Conservation (phyloP, 495 filamentous ascomycete species). For the Daldinia childiae region DNA sequence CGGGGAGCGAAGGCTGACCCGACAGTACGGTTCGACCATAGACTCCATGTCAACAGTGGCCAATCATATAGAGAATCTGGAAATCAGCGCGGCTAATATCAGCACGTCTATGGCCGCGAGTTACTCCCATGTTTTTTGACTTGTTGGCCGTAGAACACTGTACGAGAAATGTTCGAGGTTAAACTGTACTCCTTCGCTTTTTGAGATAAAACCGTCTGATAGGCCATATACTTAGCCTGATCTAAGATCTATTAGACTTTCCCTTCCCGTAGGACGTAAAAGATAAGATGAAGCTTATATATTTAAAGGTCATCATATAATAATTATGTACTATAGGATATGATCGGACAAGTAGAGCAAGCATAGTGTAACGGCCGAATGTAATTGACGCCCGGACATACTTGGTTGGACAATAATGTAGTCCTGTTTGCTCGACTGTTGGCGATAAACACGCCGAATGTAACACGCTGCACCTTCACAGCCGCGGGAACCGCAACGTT, state of each 20-base stretch:
- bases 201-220: not conserved
- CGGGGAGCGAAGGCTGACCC: slow-evolving; percentile 30
- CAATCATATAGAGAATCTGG: slow-evolving; percentile 15
- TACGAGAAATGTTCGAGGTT: not conserved
- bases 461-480: slow-evolving; percentile 3
- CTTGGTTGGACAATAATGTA: slow-evolving; percentile 7
- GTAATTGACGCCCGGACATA: slow-evolving; percentile 5
- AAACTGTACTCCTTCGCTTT: slow-evolving; percentile 25
- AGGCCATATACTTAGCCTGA: not conserved
- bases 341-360: not conserved
- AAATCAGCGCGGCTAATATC: slow-evolving; percentile 32
- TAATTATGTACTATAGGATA: not conserved
- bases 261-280: not conserved
- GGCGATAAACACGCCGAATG: slow-evolving; percentile 18
- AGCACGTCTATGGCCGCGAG: slow-evolving; percentile 17
- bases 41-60: slow-evolving; percentile 23
- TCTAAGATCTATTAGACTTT: not conserved
- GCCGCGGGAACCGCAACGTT: slow-evolving; percentile 4
- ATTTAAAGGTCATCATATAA: not conserved
- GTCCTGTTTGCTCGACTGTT: slow-evolving; percentile 16
- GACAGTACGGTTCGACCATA: slow-evolving; percentile 33
- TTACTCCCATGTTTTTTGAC: slow-evolving; percentile 14
- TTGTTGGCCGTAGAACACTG: not conserved
- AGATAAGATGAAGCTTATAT: not conserved
- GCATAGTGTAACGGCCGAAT: not conserved